Conservation (phyloP, 768 basidiomycete species). For the Termitomyces titanicus region DNA sequence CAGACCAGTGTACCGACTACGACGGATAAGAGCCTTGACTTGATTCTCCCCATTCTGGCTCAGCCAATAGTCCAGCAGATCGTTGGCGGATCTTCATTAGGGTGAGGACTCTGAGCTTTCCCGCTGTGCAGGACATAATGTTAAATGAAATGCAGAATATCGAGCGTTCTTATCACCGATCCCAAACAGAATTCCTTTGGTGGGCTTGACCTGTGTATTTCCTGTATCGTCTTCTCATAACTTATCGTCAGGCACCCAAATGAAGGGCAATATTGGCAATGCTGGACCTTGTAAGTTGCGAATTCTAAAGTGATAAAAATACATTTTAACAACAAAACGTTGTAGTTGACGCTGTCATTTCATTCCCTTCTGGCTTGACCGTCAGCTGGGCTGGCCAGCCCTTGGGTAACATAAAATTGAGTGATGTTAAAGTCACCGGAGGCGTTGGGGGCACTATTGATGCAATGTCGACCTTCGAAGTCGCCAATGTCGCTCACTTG, state of each 20-base stretch:
- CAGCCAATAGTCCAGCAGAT: slow-evolving; percentile 73
- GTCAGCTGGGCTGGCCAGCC: slow-evolving; percentile 57
- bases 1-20: slow-evolving; percentile 52
- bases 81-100: slow-evolving; percentile 52
- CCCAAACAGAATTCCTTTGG: slow-evolving; percentile 57
- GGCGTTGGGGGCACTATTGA: slow-evolving; percentile 62
- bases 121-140: neutral
- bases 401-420: slow-evolving; percentile 60
- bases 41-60: slow-evolving; percentile 67
- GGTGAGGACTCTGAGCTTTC: slow-evolving; percentile 30
- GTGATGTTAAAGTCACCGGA: slow-evolving; percentile 52
- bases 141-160: slow-evolving; percentile 34
- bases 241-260: slow-evolving; percentile 36
- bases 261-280: slow-evolving; percentile 63
- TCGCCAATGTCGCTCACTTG: slow-evolving; percentile 53
- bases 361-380: slow-evolving; percentile 58
- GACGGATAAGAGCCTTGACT: slow-evolving; percentile 59
- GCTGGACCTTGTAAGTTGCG: slow-evolving; percentile 64
- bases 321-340: slow-evolving; percentile 6
- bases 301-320: neutral
- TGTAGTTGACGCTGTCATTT: slow-evolving; percentile 63
- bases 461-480: slow-evolving; percentile 49
- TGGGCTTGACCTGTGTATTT: slow-evolving; percentile 19
- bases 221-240: neutral
- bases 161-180: slow-evolving; percentile 57